phyloP scores from a whole-genome alignment of 106 monocot genomes.

The Platanthera guangdongensis region DNA sequence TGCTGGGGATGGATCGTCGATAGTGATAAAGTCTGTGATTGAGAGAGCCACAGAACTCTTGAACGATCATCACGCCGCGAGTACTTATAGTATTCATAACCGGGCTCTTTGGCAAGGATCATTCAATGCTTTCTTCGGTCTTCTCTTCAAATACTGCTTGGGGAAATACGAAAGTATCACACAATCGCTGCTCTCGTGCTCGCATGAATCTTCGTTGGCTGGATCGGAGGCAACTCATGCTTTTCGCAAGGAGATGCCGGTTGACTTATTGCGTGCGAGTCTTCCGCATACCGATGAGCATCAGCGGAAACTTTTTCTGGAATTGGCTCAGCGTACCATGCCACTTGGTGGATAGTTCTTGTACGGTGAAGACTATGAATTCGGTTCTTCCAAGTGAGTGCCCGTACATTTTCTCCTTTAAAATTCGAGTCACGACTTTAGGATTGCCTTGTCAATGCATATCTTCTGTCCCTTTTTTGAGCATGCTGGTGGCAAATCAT shows the following conservation, averaged over 20 bases:
- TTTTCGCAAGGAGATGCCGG: conserved; percentile 39
- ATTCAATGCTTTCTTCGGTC: conserved; percentile 42
- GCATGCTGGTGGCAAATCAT: not conserved
- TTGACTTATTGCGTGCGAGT: conserved; percentile 35
- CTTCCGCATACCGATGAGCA: conserved; percentile 35
- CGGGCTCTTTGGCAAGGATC: conserved; percentile 34
- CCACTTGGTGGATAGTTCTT: conserved; percentile 13
- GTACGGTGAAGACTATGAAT: conserved; percentile 10
- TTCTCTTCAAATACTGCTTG: conserved; percentile 30
- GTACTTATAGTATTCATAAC: conserved; percentile 19
- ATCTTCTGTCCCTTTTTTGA: not conserved
- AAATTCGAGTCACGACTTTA: not conserved
- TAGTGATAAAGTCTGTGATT: conserved; percentile 26
- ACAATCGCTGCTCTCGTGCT: conserved; percentile 17
- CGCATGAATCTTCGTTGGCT: conserved; percentile 1
- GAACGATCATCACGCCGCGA: conserved; percentile 10
- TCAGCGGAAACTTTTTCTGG: conserved; percentile 30
- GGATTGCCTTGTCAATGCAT: not conserved
- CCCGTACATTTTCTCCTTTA: conserved; percentile 8
- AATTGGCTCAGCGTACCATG: conserved; percentile 33
- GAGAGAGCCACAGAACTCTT: conserved; percentile 37
- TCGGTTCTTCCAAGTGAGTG: conserved; percentile 15
- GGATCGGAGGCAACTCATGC: conserved; percentile 24
- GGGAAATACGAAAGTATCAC: conserved; percentile 33
- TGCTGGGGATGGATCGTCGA: conserved; percentile 39